Evolutionary conservation across 2,329 filamentous ascomycete genomes (phyloP), one percentile per base, ranked within the genome.

Genomic region (Aureobasidium sp.): DNA sequence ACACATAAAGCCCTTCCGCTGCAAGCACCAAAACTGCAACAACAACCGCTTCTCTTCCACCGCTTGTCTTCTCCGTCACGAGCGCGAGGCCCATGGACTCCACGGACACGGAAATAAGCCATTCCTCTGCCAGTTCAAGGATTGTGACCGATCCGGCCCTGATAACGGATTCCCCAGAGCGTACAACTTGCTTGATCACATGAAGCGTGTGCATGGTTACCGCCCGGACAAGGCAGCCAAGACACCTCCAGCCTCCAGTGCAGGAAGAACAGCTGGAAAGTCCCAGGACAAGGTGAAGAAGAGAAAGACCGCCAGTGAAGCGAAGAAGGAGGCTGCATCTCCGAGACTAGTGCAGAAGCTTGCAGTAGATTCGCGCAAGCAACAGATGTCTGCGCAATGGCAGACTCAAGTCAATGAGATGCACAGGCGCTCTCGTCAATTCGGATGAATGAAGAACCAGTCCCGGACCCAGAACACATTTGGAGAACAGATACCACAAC

Each of bases 101-200:
- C 93, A 97, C 72, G 92, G 92, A 66, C 92, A 97, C 69, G 92
- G 92, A 65, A 89, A 93, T 70, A 93, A 95, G 76, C 92, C 93
- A 15, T 92, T 93, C 73, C 84, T 94, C 57, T 97, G 93, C 83
- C 85, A 86, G 63, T 94, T 93, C 75, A 82, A 88, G 32, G 91
- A 90, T 64, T 97, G 93, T 71, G 91, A 97, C 71, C 88, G 93
- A 66, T 86, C 90, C 62, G 80, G 88, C 37, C 79, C 84, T 29
- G 91, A 91, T 69, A 91, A 93, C 73, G 93, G 93, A 68, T 97
- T 97, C 72, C 93, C 92, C 41, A 87, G 93, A 69, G 88, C 92
- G 69, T 97, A 94, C 90, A 97, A 97, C 77, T 83, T 96, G 59
- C 87, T 89, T 75, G 93, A 97, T 77, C 93, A 97, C 81, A 97